Conservation (phyloP, 768 basidiomycete species). For the Tubosaeta brunneosetosa region DNA sequence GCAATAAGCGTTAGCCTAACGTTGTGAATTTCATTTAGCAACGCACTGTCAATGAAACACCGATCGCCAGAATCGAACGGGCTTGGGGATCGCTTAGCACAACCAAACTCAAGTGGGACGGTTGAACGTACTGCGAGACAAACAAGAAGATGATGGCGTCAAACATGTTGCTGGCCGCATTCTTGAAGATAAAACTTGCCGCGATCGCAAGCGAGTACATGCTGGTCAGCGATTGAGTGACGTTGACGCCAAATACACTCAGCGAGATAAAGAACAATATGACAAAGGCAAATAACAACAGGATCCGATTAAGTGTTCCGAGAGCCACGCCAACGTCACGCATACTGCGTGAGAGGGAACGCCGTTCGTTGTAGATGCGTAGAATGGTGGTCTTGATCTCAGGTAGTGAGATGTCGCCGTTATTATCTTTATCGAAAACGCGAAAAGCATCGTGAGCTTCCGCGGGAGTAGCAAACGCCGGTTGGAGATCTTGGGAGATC, state of each 20-base stretch:
- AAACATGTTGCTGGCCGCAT: constrained; percentile 64
- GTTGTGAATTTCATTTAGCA: not conserved
- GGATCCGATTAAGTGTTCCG: constrained; percentile 55
- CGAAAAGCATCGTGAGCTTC: constrained; percentile 65
- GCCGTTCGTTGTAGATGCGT: constrained; percentile 73
- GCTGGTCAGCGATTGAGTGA: constrained; percentile 64
- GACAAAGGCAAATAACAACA: constrained; percentile 58
- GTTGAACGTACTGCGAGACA: constrained; percentile 66
- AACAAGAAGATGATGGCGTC: constrained; percentile 81
- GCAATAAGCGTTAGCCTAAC: constrained; percentile 4
- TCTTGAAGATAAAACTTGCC: constrained; percentile 79
- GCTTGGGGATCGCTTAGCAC: constrained; percentile 31
- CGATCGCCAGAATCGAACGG: constrained; percentile 82
- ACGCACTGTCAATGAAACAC: constrained; percentile 63
- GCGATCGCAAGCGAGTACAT: constrained; percentile 70
- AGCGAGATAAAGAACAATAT: constrained; percentile 71
- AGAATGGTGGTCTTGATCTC: constrained; percentile 69
- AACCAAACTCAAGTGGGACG: not conserved
- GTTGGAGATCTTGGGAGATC: constrained; percentile 62
- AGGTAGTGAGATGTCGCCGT: constrained; percentile 70
- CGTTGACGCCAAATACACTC: constrained; percentile 64
- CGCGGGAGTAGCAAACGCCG: constrained; percentile 55
- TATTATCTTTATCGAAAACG: constrained; percentile 71
- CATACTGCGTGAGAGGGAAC: constrained; percentile 71
- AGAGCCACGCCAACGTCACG: constrained; percentile 69